Conservation (phyloP, 495 filamentous ascomycete species). For the Xylaria castorea region DNA sequence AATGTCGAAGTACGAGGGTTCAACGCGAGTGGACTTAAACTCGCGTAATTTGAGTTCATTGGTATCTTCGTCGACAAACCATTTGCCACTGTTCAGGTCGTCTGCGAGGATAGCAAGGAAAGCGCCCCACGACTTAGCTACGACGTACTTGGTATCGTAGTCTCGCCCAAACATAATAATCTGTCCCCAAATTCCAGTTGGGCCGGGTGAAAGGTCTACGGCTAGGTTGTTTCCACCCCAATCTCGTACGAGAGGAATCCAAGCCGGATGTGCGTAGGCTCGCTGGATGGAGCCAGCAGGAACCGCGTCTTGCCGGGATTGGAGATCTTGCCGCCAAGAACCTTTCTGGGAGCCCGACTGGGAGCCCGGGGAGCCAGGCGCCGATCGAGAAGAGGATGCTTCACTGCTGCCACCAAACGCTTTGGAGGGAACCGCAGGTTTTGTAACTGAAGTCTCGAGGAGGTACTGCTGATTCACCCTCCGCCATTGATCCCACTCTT, state of each 20-base stretch:
- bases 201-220: slow-evolving; percentile 91
- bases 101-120: slow-evolving; percentile 89
- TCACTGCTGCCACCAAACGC: slow-evolving; percentile 65
- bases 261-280: slow-evolving; percentile 90
- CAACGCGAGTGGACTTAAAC: slow-evolving; percentile 84
- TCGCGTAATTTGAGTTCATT: slow-evolving; percentile 90
- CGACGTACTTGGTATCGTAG: slow-evolving; percentile 97
- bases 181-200: slow-evolving; percentile 91
- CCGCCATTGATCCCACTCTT: slow-evolving; percentile 97
- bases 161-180: slow-evolving; percentile 96
- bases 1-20: slow-evolving; percentile 95
- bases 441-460: slow-evolving; percentile 58
- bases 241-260: slow-evolving; percentile 95
- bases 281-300: slow-evolving; percentile 87
- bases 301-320: slow-evolving; percentile 84
- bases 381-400: slow-evolving; percentile 56
- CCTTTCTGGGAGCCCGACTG: slow-evolving; percentile 63
- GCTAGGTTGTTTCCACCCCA: slow-evolving; percentile 99
- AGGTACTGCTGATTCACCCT: slow-evolving; percentile 90
- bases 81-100: slow-evolving; percentile 84
- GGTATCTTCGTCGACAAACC: slow-evolving; percentile 88
- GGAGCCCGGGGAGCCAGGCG: slow-evolving; percentile 59
- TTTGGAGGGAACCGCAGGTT: slow-evolving; percentile 67
- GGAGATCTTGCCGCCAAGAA: slow-evolving; percentile 83
- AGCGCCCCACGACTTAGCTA: slow-evolving; percentile 89